A percentile compares a stretch with the other conserved stretches of the same genome.
Evolutionary conservation across 495 filamentous ascomycete genomes (phyloP).

Genomic region (Letharia lupina): DNA sequence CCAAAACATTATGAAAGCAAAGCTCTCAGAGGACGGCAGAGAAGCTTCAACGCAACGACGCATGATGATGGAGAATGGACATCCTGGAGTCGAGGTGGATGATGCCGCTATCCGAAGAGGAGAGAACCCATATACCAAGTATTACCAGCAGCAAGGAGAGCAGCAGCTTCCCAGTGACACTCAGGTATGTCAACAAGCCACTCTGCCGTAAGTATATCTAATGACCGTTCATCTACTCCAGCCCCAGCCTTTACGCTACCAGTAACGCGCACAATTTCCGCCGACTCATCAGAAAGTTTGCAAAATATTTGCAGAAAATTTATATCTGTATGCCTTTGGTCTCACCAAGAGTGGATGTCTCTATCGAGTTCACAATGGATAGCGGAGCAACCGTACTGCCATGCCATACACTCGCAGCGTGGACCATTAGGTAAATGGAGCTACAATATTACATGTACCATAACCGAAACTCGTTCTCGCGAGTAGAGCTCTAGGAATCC

Average conservation of each 20-base stretch:
- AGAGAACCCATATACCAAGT: slow-evolving; percentile 55
- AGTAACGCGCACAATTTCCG: background rate
- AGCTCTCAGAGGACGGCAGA: slow-evolving; percentile 44
- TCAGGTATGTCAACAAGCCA: slow-evolving; percentile 16
- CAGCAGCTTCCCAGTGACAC: slow-evolving; percentile 26
- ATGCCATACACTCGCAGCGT: background rate
- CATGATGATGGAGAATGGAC: slow-evolving; percentile 51
- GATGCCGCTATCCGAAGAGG: slow-evolving; percentile 54
- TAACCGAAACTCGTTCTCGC: background rate
- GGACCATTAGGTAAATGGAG: slow-evolving; percentile 1
- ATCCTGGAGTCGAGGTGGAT: slow-evolving; percentile 50
- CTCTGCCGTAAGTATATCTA: background rate
- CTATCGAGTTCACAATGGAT: background rate
- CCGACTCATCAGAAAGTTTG: background rate
- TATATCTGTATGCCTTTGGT: background rate
- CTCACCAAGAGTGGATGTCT: background rate
- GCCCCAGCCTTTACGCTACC: slow-evolving; percentile 15
- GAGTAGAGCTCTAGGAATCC: background rate
- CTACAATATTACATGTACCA: slow-evolving; percentile 1
- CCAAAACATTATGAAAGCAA: slow-evolving; percentile 37
- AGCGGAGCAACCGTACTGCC: background rate
- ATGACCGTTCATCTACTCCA: background rate
- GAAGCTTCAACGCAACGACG: slow-evolving; percentile 39
- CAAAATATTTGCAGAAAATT: background rate
- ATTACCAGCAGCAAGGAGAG: slow-evolving; percentile 55